phyloP scores from a whole-genome alignment of 306 rosid genomes.

The Begonia peltatifolia region DNA sequence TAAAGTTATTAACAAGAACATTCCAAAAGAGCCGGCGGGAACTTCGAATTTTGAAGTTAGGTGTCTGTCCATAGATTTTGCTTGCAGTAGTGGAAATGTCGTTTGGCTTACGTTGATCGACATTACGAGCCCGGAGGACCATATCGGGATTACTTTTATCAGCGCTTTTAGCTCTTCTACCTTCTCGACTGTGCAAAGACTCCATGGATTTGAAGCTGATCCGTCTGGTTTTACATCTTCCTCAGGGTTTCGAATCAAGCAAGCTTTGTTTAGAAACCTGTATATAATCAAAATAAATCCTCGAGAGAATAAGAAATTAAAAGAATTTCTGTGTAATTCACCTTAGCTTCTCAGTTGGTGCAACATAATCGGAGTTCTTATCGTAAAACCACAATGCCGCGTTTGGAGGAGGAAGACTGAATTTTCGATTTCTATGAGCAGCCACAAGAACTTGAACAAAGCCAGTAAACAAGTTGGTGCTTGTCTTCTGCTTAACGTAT shows the following conservation, averaged over 20 bases:
- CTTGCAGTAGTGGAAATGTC: conserved; percentile 51
- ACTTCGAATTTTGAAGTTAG: conserved; percentile 32
- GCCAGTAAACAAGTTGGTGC: conserved; percentile 35
- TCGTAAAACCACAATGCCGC: conserved; percentile 18
- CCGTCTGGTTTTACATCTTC: conserved; percentile 32
- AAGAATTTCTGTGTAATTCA: not conserved
- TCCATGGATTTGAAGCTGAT: conserved; percentile 40
- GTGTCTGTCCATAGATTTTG: conserved; percentile 46
- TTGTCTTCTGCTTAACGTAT: conserved; percentile 38
- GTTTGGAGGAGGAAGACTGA: conserved; percentile 17
- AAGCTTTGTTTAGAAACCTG: conserved; percentile 53
- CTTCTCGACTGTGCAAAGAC: conserved; percentile 51
- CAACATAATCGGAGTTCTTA: conserved; percentile 26
- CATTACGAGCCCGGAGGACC: conserved; percentile 42
- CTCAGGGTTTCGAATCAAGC: conserved; percentile 29
- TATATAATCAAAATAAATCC: not conserved
- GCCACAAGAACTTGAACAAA: conserved; percentile 31
- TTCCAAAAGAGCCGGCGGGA: conserved; percentile 50
- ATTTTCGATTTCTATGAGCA: conserved; percentile 34
- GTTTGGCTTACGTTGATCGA: conserved; percentile 28
- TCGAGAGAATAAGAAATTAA: not conserved
- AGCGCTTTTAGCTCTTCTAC: conserved; percentile 59
- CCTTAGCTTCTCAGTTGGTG: conserved; percentile 55
- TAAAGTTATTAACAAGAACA: conserved; percentile 27
- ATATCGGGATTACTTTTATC: conserved; percentile 43